A percentile compares a stretch with the other conserved stretches of the same genome.
These are phyloP conservation scores for Hypoxylon sp. DNA, from an alignment of 2,329 filamentous ascomycete genomes.

Conservation along the genomic window DNA sequence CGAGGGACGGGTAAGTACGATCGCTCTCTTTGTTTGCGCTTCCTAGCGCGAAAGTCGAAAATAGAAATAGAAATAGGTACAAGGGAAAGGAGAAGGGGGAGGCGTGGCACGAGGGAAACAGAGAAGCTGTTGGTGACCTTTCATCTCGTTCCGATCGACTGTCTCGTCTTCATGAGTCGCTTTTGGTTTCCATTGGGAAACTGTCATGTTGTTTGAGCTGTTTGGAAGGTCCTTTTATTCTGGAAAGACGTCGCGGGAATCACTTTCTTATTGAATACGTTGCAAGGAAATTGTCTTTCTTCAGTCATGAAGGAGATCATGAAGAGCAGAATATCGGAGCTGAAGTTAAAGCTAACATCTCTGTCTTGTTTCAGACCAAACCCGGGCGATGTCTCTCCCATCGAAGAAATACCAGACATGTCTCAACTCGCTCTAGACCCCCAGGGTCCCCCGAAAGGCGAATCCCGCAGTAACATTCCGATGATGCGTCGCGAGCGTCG, in stretches of 20 bases:
- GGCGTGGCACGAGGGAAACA: neutral
- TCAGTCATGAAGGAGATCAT: constrained; percentile 11
- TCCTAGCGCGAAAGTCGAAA: constrained; percentile 7
- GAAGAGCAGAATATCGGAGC: constrained; percentile 8
- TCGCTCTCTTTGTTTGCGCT: constrained; percentile 28
- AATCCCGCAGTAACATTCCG: constrained; percentile 59
- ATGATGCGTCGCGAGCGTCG: constrained; percentile 64
- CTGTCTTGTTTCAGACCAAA: constrained; percentile 45
- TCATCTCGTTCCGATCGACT: neutral
- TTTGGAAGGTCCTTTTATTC: constrained; percentile 21
- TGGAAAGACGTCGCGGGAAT: constrained; percentile 14
- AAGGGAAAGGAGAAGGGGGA: constrained; percentile 11
- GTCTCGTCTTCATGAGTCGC: constrained; percentile 11
- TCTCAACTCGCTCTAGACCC: constrained; percentile 48
- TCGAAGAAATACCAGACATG: constrained; percentile 59
- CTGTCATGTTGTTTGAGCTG: constrained; percentile 13
- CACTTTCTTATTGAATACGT: constrained; percentile 17
- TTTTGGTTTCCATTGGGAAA: constrained; percentile 26
- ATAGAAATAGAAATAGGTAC: constrained; percentile 22
- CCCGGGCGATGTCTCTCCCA: constrained; percentile 63
- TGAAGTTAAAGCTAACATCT: constrained; percentile 42
- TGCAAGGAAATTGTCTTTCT: constrained; percentile 20
- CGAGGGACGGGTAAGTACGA: constrained; percentile 57
- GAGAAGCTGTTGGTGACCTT: neutral
- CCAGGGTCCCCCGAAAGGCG: constrained; percentile 41